These are phyloP conservation scores for Termitomyces sp. DNA, from an alignment of 768 basidiomycete genomes.

Conservation along the genomic window DNA sequence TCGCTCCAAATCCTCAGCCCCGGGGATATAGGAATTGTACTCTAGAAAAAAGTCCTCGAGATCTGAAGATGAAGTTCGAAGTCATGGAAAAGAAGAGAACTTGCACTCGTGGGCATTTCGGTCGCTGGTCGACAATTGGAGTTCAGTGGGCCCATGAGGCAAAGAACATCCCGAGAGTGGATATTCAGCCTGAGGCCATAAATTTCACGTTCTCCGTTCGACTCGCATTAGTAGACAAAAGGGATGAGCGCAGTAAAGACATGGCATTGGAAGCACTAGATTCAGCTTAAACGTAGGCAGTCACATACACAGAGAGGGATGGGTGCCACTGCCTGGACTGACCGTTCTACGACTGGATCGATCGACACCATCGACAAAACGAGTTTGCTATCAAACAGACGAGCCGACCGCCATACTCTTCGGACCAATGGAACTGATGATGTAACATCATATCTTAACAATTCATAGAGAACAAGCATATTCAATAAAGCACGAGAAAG, in stretches of 20 bases:
- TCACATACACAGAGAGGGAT: background rate
- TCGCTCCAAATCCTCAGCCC: background rate
- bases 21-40: background rate
- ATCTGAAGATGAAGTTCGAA: background rate
- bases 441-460: background rate
- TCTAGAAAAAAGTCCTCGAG: background rate
- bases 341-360: background rate
- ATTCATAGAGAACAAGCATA: background rate
- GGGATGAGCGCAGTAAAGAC: background rate
- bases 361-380: background rate
- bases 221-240: background rate
- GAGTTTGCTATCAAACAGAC: background rate
- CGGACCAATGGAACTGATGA: background rate
- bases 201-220: background rate
- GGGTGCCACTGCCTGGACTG: background rate
- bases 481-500: background rate
- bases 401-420: no score
- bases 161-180: background rate
- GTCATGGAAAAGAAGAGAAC: constrained; percentile 1
- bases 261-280: background rate
- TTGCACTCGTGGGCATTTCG: background rate
- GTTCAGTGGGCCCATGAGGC: background rate
- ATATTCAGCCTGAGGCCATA: background rate
- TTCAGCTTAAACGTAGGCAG: background rate
- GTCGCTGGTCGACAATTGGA: background rate